Evolutionary conservation across 305 asterid species (phyloP), one percentile per base, ranked within the genome.

Genomic region (Andrographis paniculata): DNA sequence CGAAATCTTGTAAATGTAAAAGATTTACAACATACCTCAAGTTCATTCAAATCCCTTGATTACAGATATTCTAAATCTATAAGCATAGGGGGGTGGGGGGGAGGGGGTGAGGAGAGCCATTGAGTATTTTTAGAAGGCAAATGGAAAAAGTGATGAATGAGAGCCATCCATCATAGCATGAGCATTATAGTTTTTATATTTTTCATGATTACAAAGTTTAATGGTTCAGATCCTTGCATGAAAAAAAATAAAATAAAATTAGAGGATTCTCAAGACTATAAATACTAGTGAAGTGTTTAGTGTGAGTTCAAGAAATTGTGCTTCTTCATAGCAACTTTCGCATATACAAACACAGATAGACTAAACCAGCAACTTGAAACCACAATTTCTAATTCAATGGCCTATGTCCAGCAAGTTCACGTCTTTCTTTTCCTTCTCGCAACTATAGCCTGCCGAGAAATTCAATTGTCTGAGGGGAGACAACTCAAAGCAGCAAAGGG

Each of bases 401-500:
- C 82, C 17, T 28, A 5, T 46, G 49, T 36, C 20, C 60, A 55
- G 23, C 38, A 36, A 22, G 42, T 51, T 14, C 59, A 21, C 62
- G 9, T 60, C 16, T 50, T 62, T 39, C 27, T 63, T 40, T 40
- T 60, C 53, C 19, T 68, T 49, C 49, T 71, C 45, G 65, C 65
- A 17, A 9, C 58, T 18, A 39, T 45, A 17, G 21, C 36, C 49
- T 44, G 43, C 54, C 48, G 46, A 45, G 42, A 44, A 21, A 24
- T 45, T 44, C 71, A 45, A 45, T 27, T 35, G 22, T 14, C 55
- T 5, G 64, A 65, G 45, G 79, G 74, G 55, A 65, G 79, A 53
- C 58, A 52, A 17, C 45, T 65, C 40, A 69, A 63, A 18, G 21
- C 42, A 20, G 9, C 36, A 45, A 61, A 42, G 45, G 54, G 61